Conservation (phyloP, 768 basidiomycete species). For the Serendipita sp. region DNA sequence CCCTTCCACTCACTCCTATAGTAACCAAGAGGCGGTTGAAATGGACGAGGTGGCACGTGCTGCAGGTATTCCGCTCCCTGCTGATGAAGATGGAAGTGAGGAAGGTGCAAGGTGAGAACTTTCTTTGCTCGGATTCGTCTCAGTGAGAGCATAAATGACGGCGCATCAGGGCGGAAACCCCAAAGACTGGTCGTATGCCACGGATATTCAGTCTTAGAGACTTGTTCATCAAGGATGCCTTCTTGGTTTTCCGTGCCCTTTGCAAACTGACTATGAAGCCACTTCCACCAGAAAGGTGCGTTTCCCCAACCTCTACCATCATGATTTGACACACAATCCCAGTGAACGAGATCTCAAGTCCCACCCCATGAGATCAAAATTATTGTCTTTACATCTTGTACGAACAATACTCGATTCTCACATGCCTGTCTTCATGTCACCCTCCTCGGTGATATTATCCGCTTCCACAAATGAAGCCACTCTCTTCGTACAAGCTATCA, state of each 20-base stretch:
- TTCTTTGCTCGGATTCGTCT: neutral
- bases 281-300: slow-evolving; percentile 79
- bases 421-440: slow-evolving; percentile 77
- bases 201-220: slow-evolving; percentile 60
- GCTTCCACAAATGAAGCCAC: slow-evolving; percentile 77
- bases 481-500: slow-evolving; percentile 81
- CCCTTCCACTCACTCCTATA: neutral
- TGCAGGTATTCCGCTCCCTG: neutral
- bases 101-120: neutral
- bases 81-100: neutral
- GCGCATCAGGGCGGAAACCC: neutral
- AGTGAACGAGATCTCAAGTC: slow-evolving; percentile 94
- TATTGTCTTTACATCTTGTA: slow-evolving; percentile 86
- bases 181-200: slow-evolving; percentile 16
- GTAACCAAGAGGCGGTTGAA: neutral
- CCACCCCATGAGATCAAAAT: slow-evolving; percentile 92
- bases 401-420: slow-evolving; percentile 84
- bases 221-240: slow-evolving; percentile 91
- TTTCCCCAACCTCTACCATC: neutral
- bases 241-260: slow-evolving; percentile 89
- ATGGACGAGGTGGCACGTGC: neutral
- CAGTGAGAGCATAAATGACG: neutral
- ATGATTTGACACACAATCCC: slow-evolving; percentile 3
- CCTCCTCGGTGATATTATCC: slow-evolving; percentile 81
- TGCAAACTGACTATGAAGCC: slow-evolving; percentile 99